Evolutionary conservation across 1,284 basidiomycete species (phyloP).

Genomic region (Puccinia horiana): DNA sequence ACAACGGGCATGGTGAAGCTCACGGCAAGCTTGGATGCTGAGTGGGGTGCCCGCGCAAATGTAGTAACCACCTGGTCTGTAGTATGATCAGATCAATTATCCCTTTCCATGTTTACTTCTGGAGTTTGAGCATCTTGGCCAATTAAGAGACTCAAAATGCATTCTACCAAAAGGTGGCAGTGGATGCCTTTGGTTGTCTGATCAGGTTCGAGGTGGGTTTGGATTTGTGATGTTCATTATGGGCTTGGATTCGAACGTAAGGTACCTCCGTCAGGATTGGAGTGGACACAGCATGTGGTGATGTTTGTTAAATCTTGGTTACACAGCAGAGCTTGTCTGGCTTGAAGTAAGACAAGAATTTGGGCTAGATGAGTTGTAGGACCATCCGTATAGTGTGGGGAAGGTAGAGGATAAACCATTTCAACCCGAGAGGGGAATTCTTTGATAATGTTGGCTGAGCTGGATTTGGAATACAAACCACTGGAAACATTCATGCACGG

Average conservation of each 20-base stretch:
- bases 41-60: background rate
- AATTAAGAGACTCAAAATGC: background rate
- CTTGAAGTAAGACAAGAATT: conserved; percentile 29
- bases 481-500: too few relatives aligned
- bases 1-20: background rate
- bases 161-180: conserved; percentile 10
- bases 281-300: conserved; percentile 12
- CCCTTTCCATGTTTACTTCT: background rate
- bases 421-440: conserved; percentile 37
- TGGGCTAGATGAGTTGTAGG: background rate
- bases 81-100: background rate
- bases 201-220: conserved; percentile 8
- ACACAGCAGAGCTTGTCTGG: conserved; percentile 16
- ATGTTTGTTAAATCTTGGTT: conserved; percentile 24
- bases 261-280: background rate
- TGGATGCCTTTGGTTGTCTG: background rate
- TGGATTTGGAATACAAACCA: conserved; percentile 15
- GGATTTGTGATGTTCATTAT: background rate
- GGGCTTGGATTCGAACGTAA: conserved; percentile 14
- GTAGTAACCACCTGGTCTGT: background rate
- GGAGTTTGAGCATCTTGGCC: background rate
- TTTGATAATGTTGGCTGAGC: conserved; percentile 31
- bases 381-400: background rate
- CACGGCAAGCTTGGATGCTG: background rate
- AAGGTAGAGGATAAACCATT: conserved; percentile 23